These are phyloP conservation scores for Zygosaccharomyces sapae DNA, from an alignment of 1,139 yeast genomes.

Conservation along the genomic window DNA sequence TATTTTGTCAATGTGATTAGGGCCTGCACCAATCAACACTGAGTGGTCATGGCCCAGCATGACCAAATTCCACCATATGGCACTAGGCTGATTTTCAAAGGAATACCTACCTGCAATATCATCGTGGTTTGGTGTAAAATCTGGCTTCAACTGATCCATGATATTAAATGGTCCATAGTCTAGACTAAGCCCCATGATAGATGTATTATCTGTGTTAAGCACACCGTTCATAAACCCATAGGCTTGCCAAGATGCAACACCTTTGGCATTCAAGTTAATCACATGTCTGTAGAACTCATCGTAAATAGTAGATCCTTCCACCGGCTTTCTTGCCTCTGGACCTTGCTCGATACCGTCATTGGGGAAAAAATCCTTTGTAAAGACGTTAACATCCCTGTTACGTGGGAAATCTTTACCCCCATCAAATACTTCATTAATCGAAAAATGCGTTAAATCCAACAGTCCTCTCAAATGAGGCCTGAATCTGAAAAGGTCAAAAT, in stretches of 20 bases:
- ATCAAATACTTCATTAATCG: conserved; percentile 60
- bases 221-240: conserved; percentile 95
- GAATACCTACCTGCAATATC: conserved; percentile 71
- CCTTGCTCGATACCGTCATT: conserved; percentile 20
- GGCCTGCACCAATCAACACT: conserved; percentile 71
- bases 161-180: conserved; percentile 96
- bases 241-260: conserved; percentile 83
- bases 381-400: conserved; percentile 29
- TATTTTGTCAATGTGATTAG: conserved; percentile 44
- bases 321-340: conserved; percentile 15
- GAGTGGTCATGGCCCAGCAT: conserved; percentile 82
- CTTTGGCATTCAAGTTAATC: conserved; percentile 64
- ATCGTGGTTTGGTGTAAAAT: conserved; percentile 86
- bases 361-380: conserved; percentile 27
- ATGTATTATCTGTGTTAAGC: conserved; percentile 88
- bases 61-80: conserved; percentile 91
- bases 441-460: conserved; percentile 62
- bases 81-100: conserved; percentile 74
- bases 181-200: conserved; percentile 77
- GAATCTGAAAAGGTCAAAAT: conserved; percentile 80
- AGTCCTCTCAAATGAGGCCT: conserved; percentile 66
- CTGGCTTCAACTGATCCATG: conserved; percentile 76
- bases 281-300: conserved; percentile 70
- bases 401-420: conserved; percentile 41
- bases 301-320: conserved; percentile 54